Evolutionary conservation across 208 protist species (phyloP).

Genomic region (Leishmania turanica): DNA sequence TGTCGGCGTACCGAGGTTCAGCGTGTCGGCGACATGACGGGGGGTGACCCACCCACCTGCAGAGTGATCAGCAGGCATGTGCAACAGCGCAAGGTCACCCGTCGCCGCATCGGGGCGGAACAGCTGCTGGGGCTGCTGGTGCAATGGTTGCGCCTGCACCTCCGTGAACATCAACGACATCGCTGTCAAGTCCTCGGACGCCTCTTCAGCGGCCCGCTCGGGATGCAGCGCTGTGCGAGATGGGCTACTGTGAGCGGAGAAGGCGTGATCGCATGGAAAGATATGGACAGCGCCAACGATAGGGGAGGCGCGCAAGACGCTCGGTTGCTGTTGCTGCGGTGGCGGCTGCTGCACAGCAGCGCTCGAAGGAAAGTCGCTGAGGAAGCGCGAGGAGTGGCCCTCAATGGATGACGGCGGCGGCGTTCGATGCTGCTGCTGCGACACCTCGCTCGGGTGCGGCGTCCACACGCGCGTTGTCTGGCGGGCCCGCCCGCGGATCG

Average conservation of each 20-base stretch:
- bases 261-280: not conserved
- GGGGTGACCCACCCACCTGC: not conserved
- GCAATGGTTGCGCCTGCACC: not conserved
- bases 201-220: not conserved
- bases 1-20: slow-evolving; percentile 27
- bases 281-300: not conserved
- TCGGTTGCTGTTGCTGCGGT: not conserved
- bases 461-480: slow-evolving; percentile 32
- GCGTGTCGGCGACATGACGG: slow-evolving; percentile 11
- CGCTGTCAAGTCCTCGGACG: not conserved
- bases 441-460: slow-evolving; percentile 15
- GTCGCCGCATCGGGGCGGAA: not conserved
- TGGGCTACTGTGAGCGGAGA: not conserved
- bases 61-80: not conserved
- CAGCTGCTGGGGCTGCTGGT: not conserved
- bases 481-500: slow-evolving; percentile 5
- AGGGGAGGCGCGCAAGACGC: not conserved
- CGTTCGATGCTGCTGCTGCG: slow-evolving; percentile 1
- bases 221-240: not conserved
- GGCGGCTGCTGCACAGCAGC: not conserved
- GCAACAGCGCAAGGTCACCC: not conserved
- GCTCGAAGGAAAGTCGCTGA: not conserved
- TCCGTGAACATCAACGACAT: not conserved
- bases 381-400: not conserved
- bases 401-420: not conserved